phyloP scores from a whole-genome alignment of 2,329 filamentous ascomycete species.

The Coleophoma cylindrospora region DNA sequence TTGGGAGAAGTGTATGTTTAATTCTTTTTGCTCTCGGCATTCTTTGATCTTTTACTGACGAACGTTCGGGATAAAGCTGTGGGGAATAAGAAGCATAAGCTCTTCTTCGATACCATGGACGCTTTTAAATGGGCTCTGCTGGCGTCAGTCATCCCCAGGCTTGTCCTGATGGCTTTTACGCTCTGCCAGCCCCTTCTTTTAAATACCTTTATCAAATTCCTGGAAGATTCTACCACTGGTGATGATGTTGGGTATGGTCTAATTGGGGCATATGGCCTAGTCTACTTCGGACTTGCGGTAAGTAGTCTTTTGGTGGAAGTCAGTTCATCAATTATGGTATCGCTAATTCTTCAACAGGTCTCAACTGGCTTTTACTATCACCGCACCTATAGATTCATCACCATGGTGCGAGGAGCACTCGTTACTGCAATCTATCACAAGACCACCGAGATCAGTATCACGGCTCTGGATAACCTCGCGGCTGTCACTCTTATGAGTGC shows the following conservation, averaged over 20 bases:
- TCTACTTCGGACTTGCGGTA: slow-evolving; percentile 22
- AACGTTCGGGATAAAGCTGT: background rate
- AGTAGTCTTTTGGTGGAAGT: slow-evolving; percentile 1
- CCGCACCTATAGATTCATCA: slow-evolving; percentile 1
- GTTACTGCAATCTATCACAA: slow-evolving; percentile 5
- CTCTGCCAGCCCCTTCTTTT: slow-evolving; percentile 17
- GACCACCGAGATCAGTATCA: slow-evolving; percentile 6
- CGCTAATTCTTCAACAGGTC: background rate
- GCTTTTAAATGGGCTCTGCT: slow-evolving; percentile 4
- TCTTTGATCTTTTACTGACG: background rate
- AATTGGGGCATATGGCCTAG: slow-evolving; percentile 17
- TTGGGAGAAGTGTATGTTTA: background rate
- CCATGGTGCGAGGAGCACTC: slow-evolving; percentile 6
- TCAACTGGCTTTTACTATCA: slow-evolving; percentile 1
- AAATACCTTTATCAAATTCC: slow-evolving; percentile 5
- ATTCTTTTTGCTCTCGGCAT: background rate
- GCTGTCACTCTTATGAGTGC: slow-evolving; percentile 21
- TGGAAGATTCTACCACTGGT: background rate
- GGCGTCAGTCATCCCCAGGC: slow-evolving; percentile 7
- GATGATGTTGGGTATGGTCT: slow-evolving; percentile 14
- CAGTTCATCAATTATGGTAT: background rate
- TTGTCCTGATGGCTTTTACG: slow-evolving; percentile 9
- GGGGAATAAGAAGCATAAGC: background rate
- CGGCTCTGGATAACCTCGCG: slow-evolving; percentile 5
- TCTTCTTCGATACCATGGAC: background rate